phyloP scores from a whole-genome alignment of 2,329 filamentous ascomycete species.

The Seiridium unicorne region DNA sequence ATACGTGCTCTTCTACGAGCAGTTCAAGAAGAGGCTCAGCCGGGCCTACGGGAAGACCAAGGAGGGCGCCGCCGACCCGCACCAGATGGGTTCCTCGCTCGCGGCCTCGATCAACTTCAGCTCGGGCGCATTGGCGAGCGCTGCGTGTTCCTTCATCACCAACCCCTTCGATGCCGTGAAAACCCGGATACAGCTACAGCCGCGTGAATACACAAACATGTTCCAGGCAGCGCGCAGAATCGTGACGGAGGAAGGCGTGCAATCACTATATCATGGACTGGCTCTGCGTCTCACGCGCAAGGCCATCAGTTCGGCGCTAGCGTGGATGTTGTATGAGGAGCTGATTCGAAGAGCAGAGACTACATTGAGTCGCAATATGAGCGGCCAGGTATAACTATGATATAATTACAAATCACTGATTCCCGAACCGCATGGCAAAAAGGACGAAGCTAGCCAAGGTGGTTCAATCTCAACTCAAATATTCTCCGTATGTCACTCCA shows the following conservation, averaged over 20 bases:
- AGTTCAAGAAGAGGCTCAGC: constrained; percentile 66
- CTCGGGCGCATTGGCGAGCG: constrained; percentile 78
- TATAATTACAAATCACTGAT: background rate
- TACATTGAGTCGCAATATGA: constrained; percentile 23
- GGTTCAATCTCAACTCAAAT: background rate
- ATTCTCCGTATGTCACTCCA: too few relatives aligned
- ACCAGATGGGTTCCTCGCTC: constrained; percentile 33
- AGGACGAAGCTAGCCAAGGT: background rate
- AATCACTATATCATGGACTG: constrained; percentile 82
- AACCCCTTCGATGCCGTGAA: constrained; percentile 98
- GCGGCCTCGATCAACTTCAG: constrained; percentile 78
- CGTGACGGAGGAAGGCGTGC: constrained; percentile 75
- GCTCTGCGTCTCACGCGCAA: constrained; percentile 87
- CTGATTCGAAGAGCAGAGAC: constrained; percentile 69
- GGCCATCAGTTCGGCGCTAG: constrained; percentile 88
- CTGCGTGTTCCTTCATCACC: constrained; percentile 80
- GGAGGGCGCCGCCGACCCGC: background rate
- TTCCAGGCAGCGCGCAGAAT: constrained; percentile 74
- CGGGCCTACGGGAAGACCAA: constrained; percentile 18
- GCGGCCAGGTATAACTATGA: constrained; percentile 20
- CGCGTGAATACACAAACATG: constrained; percentile 79
- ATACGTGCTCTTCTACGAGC: constrained; percentile 93
- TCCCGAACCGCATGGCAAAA: too few relatives aligned
- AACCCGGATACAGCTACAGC: constrained; percentile 89
- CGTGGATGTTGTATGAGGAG: constrained; percentile 97